These are phyloP conservation scores for Calocybe cyanea DNA, from an alignment of 768 basidiomycete species.

Conservation along the genomic window DNA sequence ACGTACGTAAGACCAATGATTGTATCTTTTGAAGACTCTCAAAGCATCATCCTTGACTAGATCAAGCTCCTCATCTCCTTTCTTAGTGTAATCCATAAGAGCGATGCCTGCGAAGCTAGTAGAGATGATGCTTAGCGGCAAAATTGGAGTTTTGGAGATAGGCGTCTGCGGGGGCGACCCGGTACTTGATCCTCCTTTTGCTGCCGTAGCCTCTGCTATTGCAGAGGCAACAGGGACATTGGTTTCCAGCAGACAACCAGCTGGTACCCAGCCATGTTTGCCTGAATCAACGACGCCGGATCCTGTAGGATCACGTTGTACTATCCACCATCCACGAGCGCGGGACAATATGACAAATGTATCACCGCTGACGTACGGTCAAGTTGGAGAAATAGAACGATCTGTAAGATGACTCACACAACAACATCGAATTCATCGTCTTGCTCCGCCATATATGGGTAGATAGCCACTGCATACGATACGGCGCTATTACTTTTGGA, in stretches of 20 bases:
- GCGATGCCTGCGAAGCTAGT: constrained; percentile 96
- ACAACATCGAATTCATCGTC: constrained; percentile 98
- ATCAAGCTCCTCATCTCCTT: constrained; percentile 90
- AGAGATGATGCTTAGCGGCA: constrained; percentile 90
- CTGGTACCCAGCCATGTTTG: constrained; percentile 96
- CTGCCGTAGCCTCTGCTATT: constrained; percentile 75
- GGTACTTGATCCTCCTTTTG: constrained; percentile 39
- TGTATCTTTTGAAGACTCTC: constrained; percentile 95
- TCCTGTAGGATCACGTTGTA: constrained; percentile 89
- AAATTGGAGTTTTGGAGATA: constrained; percentile 70
- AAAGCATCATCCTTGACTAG: constrained; percentile 84
- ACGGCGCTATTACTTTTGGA: constrained; percentile 50
- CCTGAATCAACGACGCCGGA: constrained; percentile 76
- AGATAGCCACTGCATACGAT: constrained; percentile 96
- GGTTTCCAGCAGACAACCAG: constrained; percentile 93
- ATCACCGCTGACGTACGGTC: constrained; percentile 59
- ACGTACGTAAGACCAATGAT: constrained; percentile 92
- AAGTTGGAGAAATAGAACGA: constrained; percentile 1
- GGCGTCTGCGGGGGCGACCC: constrained; percentile 37
- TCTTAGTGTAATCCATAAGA: constrained; percentile 93
- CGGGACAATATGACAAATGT: constrained; percentile 92
- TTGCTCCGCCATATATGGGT: constrained; percentile 98
- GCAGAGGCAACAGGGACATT: constrained; percentile 87
- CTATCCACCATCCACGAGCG: constrained; percentile 99
- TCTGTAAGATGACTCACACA: constrained; percentile 60